Evolutionary conservation across 352 stramenopile species (phyloP).

Genomic region (Pythium phragmiticola): DNA sequence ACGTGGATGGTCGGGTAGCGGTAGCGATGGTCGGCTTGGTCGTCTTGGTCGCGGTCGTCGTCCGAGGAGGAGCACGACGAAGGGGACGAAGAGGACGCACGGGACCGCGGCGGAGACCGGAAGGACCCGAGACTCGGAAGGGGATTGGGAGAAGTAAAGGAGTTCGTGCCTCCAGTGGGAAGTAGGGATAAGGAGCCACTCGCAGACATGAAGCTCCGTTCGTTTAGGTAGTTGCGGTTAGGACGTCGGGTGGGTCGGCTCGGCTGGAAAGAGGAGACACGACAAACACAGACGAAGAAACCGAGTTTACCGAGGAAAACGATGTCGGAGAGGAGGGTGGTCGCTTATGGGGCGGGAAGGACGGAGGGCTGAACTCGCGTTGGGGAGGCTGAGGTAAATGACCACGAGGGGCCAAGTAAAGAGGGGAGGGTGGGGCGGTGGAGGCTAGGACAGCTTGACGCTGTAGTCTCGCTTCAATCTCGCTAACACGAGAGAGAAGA

Average conservation of each 20-base stretch:
- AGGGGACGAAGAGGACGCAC: conserved; percentile 6
- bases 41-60: conserved; percentile 15
- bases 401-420: conserved; percentile 37
- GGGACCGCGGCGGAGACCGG: conserved; percentile 32
- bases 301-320: conserved; percentile 3
- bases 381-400: conserved; percentile 21
- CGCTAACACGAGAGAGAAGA: conserved; percentile 29
- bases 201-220: conserved; percentile 41
- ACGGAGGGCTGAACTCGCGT: conserved; percentile 31
- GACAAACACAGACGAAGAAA: conserved; percentile 18
- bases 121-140: conserved; percentile 27
- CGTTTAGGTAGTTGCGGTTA: conserved; percentile 11
- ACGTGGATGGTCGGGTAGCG: conserved; percentile 37
- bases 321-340: not conserved
- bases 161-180: conserved; percentile 34
- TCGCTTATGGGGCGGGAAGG: conserved; percentile 19
- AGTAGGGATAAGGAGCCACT: conserved; percentile 37
- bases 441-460: conserved; percentile 28
- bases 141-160: conserved; percentile 32
- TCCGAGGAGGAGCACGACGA: conserved; percentile 10
- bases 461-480: conserved; percentile 34
- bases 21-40: conserved; percentile 15
- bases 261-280: conserved; percentile 10
- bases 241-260: conserved; percentile 17
- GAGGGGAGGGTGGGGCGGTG: conserved; percentile 10